Percentiles rank a stretch among this genome's conserved stretches.
Evolutionary conservation across 176 grass and related monocot species (phyloP).

Genomic region (Musa beccarii): DNA sequence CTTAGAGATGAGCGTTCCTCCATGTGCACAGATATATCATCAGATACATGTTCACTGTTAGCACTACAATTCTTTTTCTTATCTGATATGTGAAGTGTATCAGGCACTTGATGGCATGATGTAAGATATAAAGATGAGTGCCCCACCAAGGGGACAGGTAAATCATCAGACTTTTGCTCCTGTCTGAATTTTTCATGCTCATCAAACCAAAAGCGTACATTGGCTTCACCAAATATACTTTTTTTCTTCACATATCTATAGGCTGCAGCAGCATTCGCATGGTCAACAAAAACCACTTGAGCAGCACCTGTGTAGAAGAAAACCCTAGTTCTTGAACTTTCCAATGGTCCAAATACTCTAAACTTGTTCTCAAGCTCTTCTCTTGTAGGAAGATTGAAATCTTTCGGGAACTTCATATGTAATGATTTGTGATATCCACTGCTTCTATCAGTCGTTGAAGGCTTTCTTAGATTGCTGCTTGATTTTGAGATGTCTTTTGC

Average conservation of each 20-base stretch:
- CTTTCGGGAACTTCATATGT: conserved; percentile 19
- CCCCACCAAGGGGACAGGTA: no score
- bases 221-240: conserved; percentile 12
- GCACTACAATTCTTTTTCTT: no score
- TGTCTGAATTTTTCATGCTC: conserved; percentile 4
- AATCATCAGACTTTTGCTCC: not conserved
- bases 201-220: conserved; percentile 23
- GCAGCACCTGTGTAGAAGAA: conserved; percentile 24
- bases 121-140: no score
- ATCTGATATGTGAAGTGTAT: no score
- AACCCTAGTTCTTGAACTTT: conserved; percentile 12
- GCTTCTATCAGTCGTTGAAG: not conserved
- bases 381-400: conserved; percentile 17
- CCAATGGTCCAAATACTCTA: conserved; percentile 12
- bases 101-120: no score
- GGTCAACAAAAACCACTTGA: conserved; percentile 13
- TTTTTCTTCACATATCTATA: conserved; percentile 18
- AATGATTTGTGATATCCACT: not conserved
- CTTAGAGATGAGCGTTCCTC: not conserved
- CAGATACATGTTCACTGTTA: no score
- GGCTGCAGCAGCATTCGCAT: conserved; percentile 11
- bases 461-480: not conserved
- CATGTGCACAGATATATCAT: not conserved
- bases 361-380: conserved; percentile 21
- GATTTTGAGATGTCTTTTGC: not conserved